These are phyloP conservation scores for Solanum microdontum DNA, from an alignment of 257 asterid genomes.

Conservation along the genomic window DNA sequence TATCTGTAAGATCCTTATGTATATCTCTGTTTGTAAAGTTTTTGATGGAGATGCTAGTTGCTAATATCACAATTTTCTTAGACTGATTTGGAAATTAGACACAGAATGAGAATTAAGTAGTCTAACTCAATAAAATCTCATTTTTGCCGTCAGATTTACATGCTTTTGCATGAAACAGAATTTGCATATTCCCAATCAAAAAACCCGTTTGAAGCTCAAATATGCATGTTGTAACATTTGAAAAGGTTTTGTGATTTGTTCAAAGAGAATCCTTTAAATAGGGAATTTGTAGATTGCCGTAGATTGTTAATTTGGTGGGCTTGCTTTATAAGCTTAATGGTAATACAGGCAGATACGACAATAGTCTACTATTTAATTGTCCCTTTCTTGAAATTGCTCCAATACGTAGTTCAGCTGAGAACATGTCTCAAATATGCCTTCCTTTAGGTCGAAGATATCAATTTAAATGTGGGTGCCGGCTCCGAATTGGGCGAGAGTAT, in stretches of 20 bases:
- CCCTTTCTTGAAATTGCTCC: not conserved
- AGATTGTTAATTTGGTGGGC: not conserved
- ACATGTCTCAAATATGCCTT: not conserved
- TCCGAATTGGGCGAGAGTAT: slow-evolving; percentile 84
- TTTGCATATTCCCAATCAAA: not conserved
- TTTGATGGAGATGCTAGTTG: not conserved
- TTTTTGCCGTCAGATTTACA: not conserved
- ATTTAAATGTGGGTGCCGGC: slow-evolving; percentile 80
- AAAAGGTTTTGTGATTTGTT: not conserved
- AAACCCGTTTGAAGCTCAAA: not conserved
- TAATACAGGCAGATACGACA: not conserved
- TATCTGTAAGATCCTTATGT: slow-evolving; percentile 48
- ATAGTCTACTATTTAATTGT: not conserved
- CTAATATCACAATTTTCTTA: not conserved
- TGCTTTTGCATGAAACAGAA: not conserved
- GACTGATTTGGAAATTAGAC: not conserved
- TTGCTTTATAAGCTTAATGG: not conserved
- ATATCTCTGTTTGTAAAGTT: not conserved
- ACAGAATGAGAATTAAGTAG: not conserved
- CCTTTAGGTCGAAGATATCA: slow-evolving; percentile 87
- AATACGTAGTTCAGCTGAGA: not conserved
- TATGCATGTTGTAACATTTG: not conserved
- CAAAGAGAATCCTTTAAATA: not conserved
- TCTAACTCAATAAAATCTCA: not conserved
- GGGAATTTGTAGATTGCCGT: not conserved